Percentiles rank a stretch among this genome's conserved stretches.
These are phyloP conservation scores for Neurospora sp. DNA, from an alignment of 495 filamentous ascomycete species.

Conservation along the genomic window DNA sequence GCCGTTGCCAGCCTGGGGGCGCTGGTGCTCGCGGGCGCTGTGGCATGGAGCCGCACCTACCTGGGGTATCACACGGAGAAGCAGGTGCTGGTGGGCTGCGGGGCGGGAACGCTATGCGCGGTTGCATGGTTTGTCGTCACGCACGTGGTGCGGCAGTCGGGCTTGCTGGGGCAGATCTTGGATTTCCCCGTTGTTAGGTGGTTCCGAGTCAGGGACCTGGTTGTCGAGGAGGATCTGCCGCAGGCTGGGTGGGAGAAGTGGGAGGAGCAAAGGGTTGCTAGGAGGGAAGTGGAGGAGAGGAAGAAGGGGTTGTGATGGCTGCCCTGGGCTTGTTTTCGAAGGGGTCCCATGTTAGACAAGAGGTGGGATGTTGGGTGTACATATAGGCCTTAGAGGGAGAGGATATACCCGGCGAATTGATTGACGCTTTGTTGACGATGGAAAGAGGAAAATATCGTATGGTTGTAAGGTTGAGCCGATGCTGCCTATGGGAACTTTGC, in stretches of 20 bases:
- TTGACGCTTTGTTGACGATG: not conserved
- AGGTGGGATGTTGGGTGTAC: not conserved
- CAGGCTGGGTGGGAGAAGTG: conserved; percentile 92
- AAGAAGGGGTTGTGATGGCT: conserved; percentile 1
- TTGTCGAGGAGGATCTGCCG: conserved; percentile 80
- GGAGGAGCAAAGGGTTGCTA: conserved; percentile 36
- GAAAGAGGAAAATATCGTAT: not conserved
- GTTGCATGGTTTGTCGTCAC: conserved; percentile 71
- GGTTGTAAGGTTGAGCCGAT: not conserved
- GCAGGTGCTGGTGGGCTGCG: conserved; percentile 74
- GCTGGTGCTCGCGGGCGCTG: conserved; percentile 50
- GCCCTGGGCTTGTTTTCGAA: not conserved
- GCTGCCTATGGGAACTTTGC: not conserved
- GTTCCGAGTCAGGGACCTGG: conserved; percentile 68
- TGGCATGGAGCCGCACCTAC: conserved; percentile 77
- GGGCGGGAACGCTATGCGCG: conserved; percentile 62
- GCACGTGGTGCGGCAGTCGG: conserved; percentile 46
- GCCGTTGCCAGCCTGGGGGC: conserved; percentile 45
- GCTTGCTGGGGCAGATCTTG: conserved; percentile 57
- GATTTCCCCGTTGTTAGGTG: conserved; percentile 55
- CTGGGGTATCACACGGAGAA: conserved; percentile 83
- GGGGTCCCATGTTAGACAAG: not conserved
- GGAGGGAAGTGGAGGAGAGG: not conserved
- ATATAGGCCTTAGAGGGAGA: not conserved
- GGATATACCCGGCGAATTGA: not conserved